Conservation (phyloP, 768 basidiomycete species). For the Suillus bovinus region DNA sequence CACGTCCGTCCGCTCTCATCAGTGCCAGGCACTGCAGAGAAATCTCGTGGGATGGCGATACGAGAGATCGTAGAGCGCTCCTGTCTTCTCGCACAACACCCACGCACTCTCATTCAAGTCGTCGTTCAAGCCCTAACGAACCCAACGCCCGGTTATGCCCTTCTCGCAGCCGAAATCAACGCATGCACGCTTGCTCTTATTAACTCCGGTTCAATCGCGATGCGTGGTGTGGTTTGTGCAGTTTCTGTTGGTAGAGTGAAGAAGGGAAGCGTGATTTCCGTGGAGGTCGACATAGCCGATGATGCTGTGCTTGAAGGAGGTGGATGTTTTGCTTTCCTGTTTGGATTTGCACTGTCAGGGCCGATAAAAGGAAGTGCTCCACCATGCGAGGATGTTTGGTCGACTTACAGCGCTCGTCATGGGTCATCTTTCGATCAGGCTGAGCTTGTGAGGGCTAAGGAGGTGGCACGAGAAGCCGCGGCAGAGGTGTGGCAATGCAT, state of each 20-base stretch:
- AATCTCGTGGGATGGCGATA: conserved; percentile 54
- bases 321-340: conserved; percentile 74
- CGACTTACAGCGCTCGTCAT: conserved; percentile 20
- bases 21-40: conserved; percentile 70
- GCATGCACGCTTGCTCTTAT: conserved; percentile 68
- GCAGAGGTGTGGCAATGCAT: conserved; percentile 47
- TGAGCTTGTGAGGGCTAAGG: conserved; percentile 45
- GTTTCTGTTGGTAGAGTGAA: conserved; percentile 50
- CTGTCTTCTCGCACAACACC: conserved; percentile 65
- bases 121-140: conserved; percentile 61
- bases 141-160: conserved; percentile 30
- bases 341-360: conserved; percentile 23
- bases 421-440: conserved; percentile 36
- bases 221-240: conserved; percentile 76
- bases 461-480: conserved; percentile 51
- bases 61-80: conserved; percentile 59
- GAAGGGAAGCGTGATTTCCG: conserved; percentile 15
- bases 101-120: conserved; percentile 76
- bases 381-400: conserved; percentile 30
- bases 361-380: conserved; percentile 11
- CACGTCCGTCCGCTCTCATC: conserved; percentile 66
- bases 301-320: conserved; percentile 39
- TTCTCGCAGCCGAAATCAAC: conserved; percentile 69
- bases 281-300: conserved; percentile 56
- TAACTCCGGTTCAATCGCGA: conserved; percentile 68